These are phyloP conservation scores for Phoma sp. DNA, from an alignment of 2,329 filamentous ascomycete species.

Conservation along the genomic window DNA sequence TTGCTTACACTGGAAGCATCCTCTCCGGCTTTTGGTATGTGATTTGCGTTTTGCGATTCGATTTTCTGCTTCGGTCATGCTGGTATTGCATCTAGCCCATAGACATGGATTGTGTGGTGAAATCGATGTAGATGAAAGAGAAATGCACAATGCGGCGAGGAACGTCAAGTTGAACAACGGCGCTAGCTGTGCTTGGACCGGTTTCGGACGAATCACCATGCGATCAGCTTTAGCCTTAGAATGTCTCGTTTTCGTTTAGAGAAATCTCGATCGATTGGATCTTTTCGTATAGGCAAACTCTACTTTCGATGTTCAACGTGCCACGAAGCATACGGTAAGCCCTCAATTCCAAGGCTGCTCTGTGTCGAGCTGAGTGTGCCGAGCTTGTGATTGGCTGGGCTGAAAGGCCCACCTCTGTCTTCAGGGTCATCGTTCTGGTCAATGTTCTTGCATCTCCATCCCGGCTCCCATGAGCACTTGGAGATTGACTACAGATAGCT, in stretches of 20 bases:
- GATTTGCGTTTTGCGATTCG: constrained; percentile 39
- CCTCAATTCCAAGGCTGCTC: background rate
- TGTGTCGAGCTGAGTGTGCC: background rate
- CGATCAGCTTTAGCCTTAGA: background rate
- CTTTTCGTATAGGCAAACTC: background rate
- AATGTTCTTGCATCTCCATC: too few relatives aligned
- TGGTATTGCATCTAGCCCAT: background rate
- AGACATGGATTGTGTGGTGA: background rate
- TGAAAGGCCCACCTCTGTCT: background rate
- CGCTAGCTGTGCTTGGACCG: background rate
- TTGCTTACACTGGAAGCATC: constrained; percentile 42
- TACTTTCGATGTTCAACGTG: background rate
- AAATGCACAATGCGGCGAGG: background rate
- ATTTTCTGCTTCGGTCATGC: constrained; percentile 24
- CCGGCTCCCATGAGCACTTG: too few relatives aligned
- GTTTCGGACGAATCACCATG: background rate
- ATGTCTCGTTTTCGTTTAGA: constrained; percentile 2
- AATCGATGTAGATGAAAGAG: background rate
- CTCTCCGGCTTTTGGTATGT: constrained; percentile 41
- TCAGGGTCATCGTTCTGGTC: background rate
- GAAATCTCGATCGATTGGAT: background rate
- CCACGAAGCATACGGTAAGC: too few relatives aligned
- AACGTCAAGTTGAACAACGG: constrained; percentile 5
- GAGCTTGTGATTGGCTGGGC: background rate
- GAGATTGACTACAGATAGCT: too few relatives aligned